Base-by-base conservation (phyloP, 805 yeast species). In the Candida chauliodis region DNA sequence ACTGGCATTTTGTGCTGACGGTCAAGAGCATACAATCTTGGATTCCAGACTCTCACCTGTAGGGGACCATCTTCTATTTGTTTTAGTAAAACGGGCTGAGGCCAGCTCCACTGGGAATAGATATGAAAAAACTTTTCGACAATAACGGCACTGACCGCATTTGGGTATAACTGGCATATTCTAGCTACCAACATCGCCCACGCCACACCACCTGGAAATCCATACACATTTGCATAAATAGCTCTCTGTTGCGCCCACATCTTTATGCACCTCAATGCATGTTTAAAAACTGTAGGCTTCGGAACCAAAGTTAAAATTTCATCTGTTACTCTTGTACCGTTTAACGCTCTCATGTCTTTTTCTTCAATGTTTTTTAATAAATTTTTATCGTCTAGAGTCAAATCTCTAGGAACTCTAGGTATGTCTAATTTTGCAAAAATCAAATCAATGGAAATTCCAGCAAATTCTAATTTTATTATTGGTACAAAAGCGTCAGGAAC, bases 141-240 rank as follows among this genome's bases (percentile, higher is more conserved):
- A 37, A 93, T 84, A 2, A 85, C 88, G 0, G 98, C 87, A 44
- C 96, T 82, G 9, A 89, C 95, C 0, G 98, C 95, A 61, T 91
- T 91, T 8, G 99, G 99, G 57, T 91, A 93, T 36, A 93, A 65
- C 59, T 93, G 99, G 61, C 99, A 93, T 20, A 93, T 88, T 51
- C 99, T 74, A 1, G 98, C 99, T n/a, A 90, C 97, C 28, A 93
- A 61, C 97, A 93, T 93, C 1, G 99, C 99, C 99, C 99, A 93
- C 1, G 99, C 99, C 34, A 93, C 99, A 61, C 99, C 99, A 53
- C 99, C 99, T 1, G 98, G 99, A 62, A 91, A 93, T 0, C 99
- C 99, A 73, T 84, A 87, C 31, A 93, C 84, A 55, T 93, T 93
- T 5, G 87, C 97, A 62, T 93, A 93, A 11, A 93, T 78, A 0